Conservation (phyloP, 1,139 yeast genomes). For the Petasospora fabianii region DNA sequence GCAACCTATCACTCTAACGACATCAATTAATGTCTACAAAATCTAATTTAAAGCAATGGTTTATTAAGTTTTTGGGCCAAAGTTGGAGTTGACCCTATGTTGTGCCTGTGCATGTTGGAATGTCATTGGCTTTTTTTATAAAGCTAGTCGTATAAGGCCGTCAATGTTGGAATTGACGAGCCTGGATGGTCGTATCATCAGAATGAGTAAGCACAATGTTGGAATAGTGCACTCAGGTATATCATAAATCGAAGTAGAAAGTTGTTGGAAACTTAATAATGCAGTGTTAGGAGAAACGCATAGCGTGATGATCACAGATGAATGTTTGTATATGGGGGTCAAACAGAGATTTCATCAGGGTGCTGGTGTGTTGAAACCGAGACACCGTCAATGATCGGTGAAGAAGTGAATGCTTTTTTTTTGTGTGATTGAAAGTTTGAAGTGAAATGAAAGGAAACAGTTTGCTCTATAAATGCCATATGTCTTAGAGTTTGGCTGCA, state of each 20-base stretch:
- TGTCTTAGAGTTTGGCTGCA: slow-evolving; percentile 17
- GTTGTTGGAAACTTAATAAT: slow-evolving; percentile 14
- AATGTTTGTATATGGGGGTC: neutral
- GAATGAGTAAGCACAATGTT: slow-evolving; percentile 2
- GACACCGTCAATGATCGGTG: slow-evolving; percentile 3
- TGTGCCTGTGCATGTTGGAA: neutral
- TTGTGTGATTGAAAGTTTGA: neutral
- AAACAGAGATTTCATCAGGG: no score
- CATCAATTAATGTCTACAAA: no score
- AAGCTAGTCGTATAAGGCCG: neutral
- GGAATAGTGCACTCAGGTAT: slow-evolving; percentile 3
- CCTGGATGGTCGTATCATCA: slow-evolving; percentile 4
- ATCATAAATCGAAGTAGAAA: slow-evolving; percentile 4
- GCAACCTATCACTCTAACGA: no score
- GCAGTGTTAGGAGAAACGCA: neutral
- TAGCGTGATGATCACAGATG: slow-evolving; percentile 1
- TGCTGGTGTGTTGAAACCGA: slow-evolving; percentile 13
- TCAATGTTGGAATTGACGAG: slow-evolving; percentile 10
- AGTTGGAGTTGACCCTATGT: neutral
- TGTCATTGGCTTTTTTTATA: neutral
- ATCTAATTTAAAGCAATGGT: no score
- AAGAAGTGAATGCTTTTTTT: slow-evolving; percentile 2
- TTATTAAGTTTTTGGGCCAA: no score
- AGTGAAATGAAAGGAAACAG: neutral
- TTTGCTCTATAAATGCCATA: neutral